phyloP scores from a whole-genome alignment of 2,329 filamentous ascomycete species.

The Ophiostoma novo-ulmi region DNA sequence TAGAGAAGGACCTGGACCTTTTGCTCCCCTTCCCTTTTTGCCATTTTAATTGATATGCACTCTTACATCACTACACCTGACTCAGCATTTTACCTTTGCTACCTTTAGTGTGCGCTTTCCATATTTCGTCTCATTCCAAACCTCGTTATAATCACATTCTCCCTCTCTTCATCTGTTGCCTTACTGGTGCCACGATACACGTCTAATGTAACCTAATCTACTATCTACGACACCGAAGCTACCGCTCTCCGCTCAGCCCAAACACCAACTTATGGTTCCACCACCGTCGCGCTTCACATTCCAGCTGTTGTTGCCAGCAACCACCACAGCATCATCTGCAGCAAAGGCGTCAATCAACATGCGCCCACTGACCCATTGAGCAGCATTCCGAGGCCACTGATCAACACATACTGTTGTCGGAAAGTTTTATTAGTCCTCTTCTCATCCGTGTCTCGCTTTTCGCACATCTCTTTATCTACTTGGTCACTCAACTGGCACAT shows the following conservation, averaged over 20 bases:
- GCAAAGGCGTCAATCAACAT: constrained; percentile 16
- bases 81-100: neutral
- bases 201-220: neutral
- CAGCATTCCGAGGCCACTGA: constrained; percentile 17
- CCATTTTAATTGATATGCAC: constrained; percentile 10
- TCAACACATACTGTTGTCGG: neutral
- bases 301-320: neutral
- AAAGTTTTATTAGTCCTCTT: neutral
- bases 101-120: neutral
- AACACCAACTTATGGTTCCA: neutral
- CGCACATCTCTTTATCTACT: constrained; percentile 10
- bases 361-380: constrained; percentile 16
- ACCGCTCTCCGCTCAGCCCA: neutral
- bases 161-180: constrained; percentile 2
- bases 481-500: neutral
- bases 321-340: neutral
- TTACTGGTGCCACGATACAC: constrained; percentile 11
- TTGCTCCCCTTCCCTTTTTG: neutral
- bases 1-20: constrained; percentile 10
- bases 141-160: neutral
- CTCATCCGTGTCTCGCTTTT: constrained; percentile 3
- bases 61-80: constrained; percentile 13
- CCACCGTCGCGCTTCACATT: constrained; percentile 2
- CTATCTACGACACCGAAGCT: neutral
- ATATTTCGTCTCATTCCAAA: neutral